These are phyloP conservation scores for Astraeus odoratus DNA, from an alignment of 768 basidiomycete species.

Conservation along the genomic window DNA sequence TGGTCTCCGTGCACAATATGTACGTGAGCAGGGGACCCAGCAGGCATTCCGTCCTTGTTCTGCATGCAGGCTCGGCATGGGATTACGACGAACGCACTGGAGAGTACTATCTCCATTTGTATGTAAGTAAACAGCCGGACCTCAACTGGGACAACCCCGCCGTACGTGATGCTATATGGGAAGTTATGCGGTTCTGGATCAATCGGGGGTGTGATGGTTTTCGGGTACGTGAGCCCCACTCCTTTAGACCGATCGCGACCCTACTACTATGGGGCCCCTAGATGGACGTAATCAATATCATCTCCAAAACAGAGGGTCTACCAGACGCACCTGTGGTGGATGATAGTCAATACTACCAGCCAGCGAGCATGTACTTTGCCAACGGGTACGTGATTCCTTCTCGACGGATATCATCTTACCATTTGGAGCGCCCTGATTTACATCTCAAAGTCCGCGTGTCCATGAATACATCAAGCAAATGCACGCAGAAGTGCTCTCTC, in stretches of 20 bases:
- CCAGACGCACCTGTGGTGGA: conserved; percentile 60
- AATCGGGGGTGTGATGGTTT: conserved; percentile 71
- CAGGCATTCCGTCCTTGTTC: no score
- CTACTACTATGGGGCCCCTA: conserved; percentile 13
- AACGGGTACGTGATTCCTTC: conserved; percentile 44
- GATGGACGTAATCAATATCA: conserved; percentile 70
- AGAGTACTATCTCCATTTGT: conserved; percentile 72
- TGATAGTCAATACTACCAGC: conserved; percentile 45
- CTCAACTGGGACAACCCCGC: conserved; percentile 70
- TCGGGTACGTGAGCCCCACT: conserved; percentile 37
- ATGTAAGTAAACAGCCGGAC: conserved; percentile 62
- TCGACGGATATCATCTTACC: conserved; percentile 1
- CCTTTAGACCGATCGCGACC: not conserved
- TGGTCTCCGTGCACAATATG: not conserved
- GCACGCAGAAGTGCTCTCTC: conserved; percentile 50
- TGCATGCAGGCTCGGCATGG: conserved; percentile 57
- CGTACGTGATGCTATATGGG: conserved; percentile 52
- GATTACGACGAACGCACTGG: conserved; percentile 55
- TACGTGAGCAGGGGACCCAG: no score
- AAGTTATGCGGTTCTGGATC: conserved; percentile 70
- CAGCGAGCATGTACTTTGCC: conserved; percentile 44
- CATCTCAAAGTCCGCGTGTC: conserved; percentile 45
- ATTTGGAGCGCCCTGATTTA: not conserved
- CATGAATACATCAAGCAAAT: conserved; percentile 68
- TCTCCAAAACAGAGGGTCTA: conserved; percentile 55